Percentiles rank a stretch among this genome's conserved stretches.
phyloP scores from a whole-genome alignment of 2,329 filamentous ascomycete genomes.

The Colletotrichum sp. region DNA sequence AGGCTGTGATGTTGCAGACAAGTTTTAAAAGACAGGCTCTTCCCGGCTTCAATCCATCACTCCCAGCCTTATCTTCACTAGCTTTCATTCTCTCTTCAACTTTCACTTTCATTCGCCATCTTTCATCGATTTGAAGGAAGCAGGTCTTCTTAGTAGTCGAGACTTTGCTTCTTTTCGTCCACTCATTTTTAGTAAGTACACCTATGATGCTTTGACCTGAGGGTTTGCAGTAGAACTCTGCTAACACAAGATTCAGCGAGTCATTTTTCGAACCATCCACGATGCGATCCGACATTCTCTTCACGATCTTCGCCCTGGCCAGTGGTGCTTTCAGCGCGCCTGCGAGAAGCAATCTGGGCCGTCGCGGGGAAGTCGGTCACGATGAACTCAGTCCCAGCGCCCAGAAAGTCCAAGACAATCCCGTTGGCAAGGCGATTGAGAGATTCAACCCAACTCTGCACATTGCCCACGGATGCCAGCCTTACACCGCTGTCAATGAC shows the following conservation, averaged over 20 bases:
- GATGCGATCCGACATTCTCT: neutral
- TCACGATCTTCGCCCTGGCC: neutral
- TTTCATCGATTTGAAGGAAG: neutral
- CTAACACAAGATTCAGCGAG: neutral
- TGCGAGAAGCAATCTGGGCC: neutral
- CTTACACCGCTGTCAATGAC: neutral
- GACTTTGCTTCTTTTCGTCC: neutral
- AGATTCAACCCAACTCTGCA: conserved; percentile 13
- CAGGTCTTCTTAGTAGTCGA: neutral
- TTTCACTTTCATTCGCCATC: neutral
- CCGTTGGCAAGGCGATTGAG: neutral
- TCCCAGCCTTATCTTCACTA: neutral
- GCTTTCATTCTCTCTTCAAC: neutral
- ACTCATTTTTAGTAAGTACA: neutral
- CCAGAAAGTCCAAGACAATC: neutral
- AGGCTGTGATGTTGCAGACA: neutral
- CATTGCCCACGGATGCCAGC: conserved; percentile 6
- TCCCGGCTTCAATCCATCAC: neutral
- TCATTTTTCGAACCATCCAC: neutral
- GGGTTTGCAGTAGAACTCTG: neutral
- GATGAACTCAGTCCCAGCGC: neutral
- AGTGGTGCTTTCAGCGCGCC: neutral
- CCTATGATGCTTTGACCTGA: neutral
- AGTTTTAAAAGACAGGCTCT: neutral
- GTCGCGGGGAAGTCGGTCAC: neutral